Percentiles rank a stretch among this genome's conserved stretches.
phyloP scores from a whole-genome alignment of 495 filamentous ascomycete genomes.

The Hypoxylon crocopeplum region DNA sequence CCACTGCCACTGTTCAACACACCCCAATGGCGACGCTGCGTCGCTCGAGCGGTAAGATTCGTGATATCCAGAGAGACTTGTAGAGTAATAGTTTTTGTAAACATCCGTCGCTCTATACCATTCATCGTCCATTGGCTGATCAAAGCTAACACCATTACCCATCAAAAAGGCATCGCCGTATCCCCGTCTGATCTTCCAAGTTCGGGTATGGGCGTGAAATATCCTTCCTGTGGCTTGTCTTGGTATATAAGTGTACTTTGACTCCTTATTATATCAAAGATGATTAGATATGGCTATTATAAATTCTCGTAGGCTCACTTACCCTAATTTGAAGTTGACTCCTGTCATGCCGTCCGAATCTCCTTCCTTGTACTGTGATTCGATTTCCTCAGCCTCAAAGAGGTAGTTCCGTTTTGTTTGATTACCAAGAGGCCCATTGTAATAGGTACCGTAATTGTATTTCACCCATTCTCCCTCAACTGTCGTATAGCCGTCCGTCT shows the following conservation, averaged over 20 bases:
- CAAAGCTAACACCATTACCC: background rate
- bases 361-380: background rate
- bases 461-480: no score
- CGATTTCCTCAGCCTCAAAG: background rate
- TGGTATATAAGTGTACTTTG: no score
- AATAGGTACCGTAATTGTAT: no score
- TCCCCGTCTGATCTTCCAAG: background rate
- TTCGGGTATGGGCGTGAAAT: background rate
- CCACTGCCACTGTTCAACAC: background rate
- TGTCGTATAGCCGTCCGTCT: conserved; percentile 2
- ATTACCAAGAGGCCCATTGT: no score
- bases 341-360: background rate
- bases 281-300: no score
- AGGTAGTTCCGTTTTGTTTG: background rate
- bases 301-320: no score
- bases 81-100: background rate
- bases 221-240: background rate
- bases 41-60: background rate
- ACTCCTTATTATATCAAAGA: no score
- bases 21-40: background rate
- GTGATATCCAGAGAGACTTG: background rate
- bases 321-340: background rate
- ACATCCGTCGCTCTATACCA: conserved; percentile 6
- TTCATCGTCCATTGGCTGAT: background rate
- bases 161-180: background rate